These are phyloP conservation scores for Fusarium cicatricum DNA, from an alignment of 2,329 filamentous ascomycete genomes.

Conservation along the genomic window DNA sequence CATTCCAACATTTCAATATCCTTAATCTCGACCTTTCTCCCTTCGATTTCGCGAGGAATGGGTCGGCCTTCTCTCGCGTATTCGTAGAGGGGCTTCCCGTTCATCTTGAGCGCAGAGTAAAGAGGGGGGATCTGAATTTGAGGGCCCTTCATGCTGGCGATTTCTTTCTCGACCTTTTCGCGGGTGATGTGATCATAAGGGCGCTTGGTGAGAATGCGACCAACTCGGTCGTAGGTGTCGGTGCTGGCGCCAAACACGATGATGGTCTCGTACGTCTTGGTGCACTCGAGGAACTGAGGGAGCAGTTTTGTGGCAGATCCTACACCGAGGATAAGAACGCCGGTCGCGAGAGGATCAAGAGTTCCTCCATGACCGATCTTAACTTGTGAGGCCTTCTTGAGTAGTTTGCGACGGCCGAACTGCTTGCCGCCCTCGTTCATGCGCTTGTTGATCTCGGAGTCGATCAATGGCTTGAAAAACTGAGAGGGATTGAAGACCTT, in stretches of 20 bases:
- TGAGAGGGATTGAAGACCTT: slow-evolving; percentile 81
- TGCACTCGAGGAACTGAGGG: slow-evolving; percentile 81
- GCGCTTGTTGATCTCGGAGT: slow-evolving; percentile 65
- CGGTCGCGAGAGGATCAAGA: slow-evolving; percentile 91
- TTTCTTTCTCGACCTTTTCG: slow-evolving; percentile 77
- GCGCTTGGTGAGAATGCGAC: slow-evolving; percentile 80
- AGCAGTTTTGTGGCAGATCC: slow-evolving; percentile 88
- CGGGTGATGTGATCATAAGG: slow-evolving; percentile 83
- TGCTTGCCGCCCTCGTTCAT: slow-evolving; percentile 66
- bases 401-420: slow-evolving; percentile 64
- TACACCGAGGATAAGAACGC: slow-evolving; percentile 88
- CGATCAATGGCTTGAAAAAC: slow-evolving; percentile 81
- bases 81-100: slow-evolving; percentile 95
- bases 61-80: slow-evolving; percentile 91
- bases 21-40: slow-evolving; percentile 78
- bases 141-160: slow-evolving; percentile 79
- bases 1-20: slow-evolving; percentile 86
- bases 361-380: slow-evolving; percentile 98
- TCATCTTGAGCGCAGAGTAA: slow-evolving; percentile 90
- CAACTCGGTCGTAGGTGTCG: slow-evolving; percentile 88
- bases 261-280: slow-evolving; percentile 90
- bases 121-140: slow-evolving; percentile 91
- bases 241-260: slow-evolving; percentile 92
- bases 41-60: slow-evolving; percentile 84
- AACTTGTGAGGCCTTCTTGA: slow-evolving; percentile 71